These are phyloP conservation scores for Beta corolliflora DNA, from an alignment of 179 eudicot species.

Conservation along the genomic window DNA sequence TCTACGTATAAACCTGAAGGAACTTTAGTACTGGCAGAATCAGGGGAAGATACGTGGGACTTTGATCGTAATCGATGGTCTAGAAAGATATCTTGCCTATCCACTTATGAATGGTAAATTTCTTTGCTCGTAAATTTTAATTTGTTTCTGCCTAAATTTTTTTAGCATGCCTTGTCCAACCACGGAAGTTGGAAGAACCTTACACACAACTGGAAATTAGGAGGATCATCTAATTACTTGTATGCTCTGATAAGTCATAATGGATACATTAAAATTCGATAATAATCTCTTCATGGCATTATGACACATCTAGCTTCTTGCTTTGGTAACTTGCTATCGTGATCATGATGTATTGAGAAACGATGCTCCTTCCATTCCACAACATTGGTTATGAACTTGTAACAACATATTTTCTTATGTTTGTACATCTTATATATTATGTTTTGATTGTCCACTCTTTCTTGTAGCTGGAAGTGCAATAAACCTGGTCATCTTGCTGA, in stretches of 20 bases:
- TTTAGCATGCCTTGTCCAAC: background rate
- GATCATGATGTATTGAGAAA: background rate
- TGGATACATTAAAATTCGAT: background rate
- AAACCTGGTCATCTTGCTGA: slow-evolving; percentile 87
- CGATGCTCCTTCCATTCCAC: background rate
- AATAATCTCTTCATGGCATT: background rate
- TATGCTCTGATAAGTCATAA: background rate
- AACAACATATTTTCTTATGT: background rate
- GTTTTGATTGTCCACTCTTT: slow-evolving; percentile 5
- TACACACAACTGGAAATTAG: background rate
- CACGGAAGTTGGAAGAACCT: background rate
- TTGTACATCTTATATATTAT: background rate
- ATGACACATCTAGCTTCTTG: background rate
- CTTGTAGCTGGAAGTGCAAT: slow-evolving; percentile 72
- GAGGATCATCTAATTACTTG: background rate
- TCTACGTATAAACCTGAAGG: slow-evolving; percentile 30
- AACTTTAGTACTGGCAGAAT: slow-evolving; percentile 37
- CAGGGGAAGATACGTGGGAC: slow-evolving; percentile 70
- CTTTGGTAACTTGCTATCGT: background rate
- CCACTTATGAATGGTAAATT: slow-evolving; percentile 70
- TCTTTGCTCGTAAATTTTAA: background rate
- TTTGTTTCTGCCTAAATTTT: background rate
- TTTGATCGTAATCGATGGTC: slow-evolving; percentile 68
- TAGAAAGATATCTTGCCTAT: slow-evolving; percentile 57
- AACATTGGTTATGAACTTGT: background rate